Evolutionary conservation across 1,139 yeast species (phyloP), one percentile per base, ranked within the genome.

Genomic region (Pichia cactophila): DNA sequence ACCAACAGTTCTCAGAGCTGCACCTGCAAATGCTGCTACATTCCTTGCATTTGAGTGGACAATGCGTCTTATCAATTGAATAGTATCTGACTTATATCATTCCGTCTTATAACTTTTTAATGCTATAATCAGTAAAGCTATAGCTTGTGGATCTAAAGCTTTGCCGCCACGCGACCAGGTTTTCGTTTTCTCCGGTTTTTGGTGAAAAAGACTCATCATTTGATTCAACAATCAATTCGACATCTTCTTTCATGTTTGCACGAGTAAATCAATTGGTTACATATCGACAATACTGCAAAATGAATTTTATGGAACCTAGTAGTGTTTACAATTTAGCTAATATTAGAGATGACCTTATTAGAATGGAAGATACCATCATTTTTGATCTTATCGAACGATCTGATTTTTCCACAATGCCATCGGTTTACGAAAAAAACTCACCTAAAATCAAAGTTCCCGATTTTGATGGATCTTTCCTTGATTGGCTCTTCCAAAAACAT

Each of bases 11-110:
- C 72, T 90, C 58, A 83, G 97, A 68, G 97, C 97, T 48, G 96
- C 96, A 2, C 97, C 97, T 4, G 97, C 95, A 17, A 90, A 90
- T 63, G 97, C 96, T 47, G 95, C 95, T 33, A 90, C 97, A 1
- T 90, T 90, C 69, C 86, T 88, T 48, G 88, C 94, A 11, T 90
- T 90, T 63, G 97, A 90, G 68, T 67, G 86, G 48, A 84, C 95
- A 6, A 85, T 88, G 85, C 50, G 54, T 44, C 42, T 51, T 4
- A 17, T 51, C 26, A 43, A 33, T n/a, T 38, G n/a, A 6, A 8
- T 31, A 31, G n/a, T 31, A 12, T 2, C 12, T 31, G 35, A 23
- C 5, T 23, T 23, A 23, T 23, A 23, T 23, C 1, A 23, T 23
- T 23, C 23, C 23, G 5, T 23, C 23, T 3, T 23, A 23, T 23